Percentiles rank a stretch among this genome's conserved stretches.
Conservation (phyloP, 148 eudicot species). For the Camellia granthamiana region DNA sequence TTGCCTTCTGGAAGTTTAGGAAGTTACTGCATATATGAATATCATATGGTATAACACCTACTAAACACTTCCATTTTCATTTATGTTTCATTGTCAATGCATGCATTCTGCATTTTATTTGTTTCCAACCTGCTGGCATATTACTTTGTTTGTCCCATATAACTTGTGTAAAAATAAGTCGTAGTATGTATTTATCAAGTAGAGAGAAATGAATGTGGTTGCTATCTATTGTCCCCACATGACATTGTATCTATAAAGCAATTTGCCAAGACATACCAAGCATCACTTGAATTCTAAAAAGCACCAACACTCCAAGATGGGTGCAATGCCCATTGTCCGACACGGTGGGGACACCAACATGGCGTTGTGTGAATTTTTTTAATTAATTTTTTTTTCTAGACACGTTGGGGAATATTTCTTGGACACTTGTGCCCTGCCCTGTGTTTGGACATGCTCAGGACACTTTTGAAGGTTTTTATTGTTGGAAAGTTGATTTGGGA, state of each 20-base stretch:
- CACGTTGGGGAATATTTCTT: too few species aligned
- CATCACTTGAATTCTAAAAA: background rate
- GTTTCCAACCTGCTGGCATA: background rate
- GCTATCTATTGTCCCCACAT: background rate
- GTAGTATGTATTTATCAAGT: background rate
- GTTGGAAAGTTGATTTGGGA: too few species aligned
- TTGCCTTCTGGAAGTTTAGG: slow-evolving; percentile 98
- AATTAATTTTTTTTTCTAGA: too few species aligned
- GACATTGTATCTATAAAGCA: background rate
- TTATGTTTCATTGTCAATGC: background rate
- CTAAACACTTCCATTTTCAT: background rate
- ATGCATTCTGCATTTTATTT: background rate
- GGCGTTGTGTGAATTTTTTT: too few species aligned
- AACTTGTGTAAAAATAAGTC: background rate
- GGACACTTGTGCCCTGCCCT: too few species aligned
- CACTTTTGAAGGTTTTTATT: too few species aligned
- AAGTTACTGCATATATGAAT: slow-evolving; percentile 95
- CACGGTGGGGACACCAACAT: too few species aligned
- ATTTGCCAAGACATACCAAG: background rate
- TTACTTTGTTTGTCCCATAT: background rate
- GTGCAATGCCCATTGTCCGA: too few species aligned
- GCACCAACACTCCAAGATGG: too few species aligned
- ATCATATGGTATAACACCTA: slow-evolving; percentile 68
- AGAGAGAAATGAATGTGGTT: background rate
- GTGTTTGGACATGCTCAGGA: too few species aligned